Percentiles rank a stretch among this genome's conserved stretches.
phyloP scores from a whole-genome alignment of 2,329 filamentous ascomycete genomes.

The Diaporthe sp. region DNA sequence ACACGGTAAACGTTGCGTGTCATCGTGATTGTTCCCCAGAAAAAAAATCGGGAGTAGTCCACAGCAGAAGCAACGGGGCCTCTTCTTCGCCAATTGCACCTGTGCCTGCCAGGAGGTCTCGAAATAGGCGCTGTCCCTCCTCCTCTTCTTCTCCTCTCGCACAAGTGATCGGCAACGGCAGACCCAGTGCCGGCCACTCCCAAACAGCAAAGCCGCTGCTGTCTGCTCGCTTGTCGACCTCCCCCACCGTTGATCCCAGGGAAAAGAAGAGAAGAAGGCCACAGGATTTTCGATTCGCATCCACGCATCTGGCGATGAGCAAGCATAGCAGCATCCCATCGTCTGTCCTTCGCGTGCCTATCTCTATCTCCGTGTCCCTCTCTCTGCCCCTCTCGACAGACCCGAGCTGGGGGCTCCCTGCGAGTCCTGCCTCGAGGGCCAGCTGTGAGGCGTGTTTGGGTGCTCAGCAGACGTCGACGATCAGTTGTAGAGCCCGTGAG shows the following conservation, averaged over 20 bases:
- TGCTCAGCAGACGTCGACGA: slow-evolving; percentile 31
- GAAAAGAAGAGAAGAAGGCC: neutral
- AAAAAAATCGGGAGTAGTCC: slow-evolving; percentile 26
- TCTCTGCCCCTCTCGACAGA: neutral
- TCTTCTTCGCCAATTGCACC: neutral
- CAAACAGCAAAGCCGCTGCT: slow-evolving; percentile 6
- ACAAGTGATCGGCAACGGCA: slow-evolving; percentile 35
- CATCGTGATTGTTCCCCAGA: slow-evolving; percentile 15
- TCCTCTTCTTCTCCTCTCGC: slow-evolving; percentile 10
- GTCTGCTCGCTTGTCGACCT: slow-evolving; percentile 27
- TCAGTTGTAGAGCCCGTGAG: slow-evolving; percentile 8
- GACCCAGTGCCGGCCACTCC: slow-evolving; percentile 29
- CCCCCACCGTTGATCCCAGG: slow-evolving; percentile 18
- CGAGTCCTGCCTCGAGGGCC: neutral
- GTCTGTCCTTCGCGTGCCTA: neutral
- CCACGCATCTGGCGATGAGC: slow-evolving; percentile 11
- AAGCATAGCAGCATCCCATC: neutral
- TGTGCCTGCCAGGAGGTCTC: slow-evolving; percentile 6
- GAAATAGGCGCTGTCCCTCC: slow-evolving; percentile 30
- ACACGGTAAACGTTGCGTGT: slow-evolving; percentile 11
- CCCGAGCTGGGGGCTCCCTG: slow-evolving; percentile 3
- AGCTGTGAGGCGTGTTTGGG: neutral
- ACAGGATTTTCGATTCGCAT: slow-evolving; percentile 30
- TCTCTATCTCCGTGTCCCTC: neutral
- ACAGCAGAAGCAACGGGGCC: slow-evolving; percentile 27